phyloP scores from a whole-genome alignment of 805 yeast genomes.

The Lachancea cidri region DNA sequence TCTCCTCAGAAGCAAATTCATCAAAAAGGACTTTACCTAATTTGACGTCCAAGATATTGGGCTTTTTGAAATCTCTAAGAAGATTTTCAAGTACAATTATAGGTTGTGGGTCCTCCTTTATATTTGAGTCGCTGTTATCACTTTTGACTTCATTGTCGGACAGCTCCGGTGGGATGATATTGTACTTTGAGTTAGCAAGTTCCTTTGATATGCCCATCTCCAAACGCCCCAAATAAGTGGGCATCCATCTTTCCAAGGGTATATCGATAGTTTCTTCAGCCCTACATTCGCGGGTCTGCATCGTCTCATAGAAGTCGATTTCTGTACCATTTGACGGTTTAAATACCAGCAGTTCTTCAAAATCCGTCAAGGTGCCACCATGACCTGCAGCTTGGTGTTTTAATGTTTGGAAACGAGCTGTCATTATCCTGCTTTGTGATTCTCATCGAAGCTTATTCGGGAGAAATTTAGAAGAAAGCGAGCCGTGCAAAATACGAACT shows the following conservation, averaged over 20 bases:
- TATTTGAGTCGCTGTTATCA: background rate
- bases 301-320: constrained; percentile 58
- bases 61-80: constrained; percentile 53
- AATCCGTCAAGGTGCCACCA: constrained; percentile 64
- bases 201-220: constrained; percentile 18
- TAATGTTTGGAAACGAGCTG: constrained; percentile 7
- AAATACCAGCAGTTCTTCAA: constrained; percentile 62
- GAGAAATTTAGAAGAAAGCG: too few relatives aligned
- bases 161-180: background rate
- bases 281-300: constrained; percentile 12
- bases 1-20: constrained; percentile 50
- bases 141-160: too few relatives aligned
- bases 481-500: too few relatives aligned
- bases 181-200: background rate
- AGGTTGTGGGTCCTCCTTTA: constrained; percentile 3
- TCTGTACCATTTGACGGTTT: constrained; percentile 66
- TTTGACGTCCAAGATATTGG: constrained; percentile 79
- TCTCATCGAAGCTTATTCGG: too few relatives aligned
- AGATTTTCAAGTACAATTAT: constrained; percentile 66
- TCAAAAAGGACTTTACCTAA: constrained; percentile 73
- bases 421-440: too few relatives aligned
- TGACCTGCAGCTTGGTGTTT: constrained; percentile 90
- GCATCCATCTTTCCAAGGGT: constrained; percentile 26
- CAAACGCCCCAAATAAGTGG: constrained; percentile 27
- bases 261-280: constrained; percentile 21